These are phyloP conservation scores for Coemansia interrupta DNA, from an alignment of 192 early-diverging fungal genomes.

Conservation along the genomic window DNA sequence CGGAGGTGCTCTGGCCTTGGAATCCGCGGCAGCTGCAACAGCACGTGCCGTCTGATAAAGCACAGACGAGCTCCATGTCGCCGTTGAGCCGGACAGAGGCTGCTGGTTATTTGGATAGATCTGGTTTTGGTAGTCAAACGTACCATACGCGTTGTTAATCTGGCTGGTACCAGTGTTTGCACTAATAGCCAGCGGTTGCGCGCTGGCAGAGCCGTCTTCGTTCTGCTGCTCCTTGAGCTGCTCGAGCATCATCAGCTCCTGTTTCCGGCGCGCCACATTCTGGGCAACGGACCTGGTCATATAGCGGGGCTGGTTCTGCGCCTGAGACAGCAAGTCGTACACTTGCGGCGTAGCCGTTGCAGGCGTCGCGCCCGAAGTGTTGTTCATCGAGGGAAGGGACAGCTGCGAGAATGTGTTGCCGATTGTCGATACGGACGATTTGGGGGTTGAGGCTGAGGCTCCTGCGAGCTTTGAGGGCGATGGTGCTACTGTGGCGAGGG, in stretches of 20 bases:
- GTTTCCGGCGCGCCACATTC: conserved; percentile 40
- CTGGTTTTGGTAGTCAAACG: conserved; percentile 20
- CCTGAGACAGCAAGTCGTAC: conserved; percentile 7
- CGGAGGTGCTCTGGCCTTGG: conserved; percentile 5
- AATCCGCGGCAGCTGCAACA: conserved; percentile 30
- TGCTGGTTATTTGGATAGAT: conserved; percentile 12
- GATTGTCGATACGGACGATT: conserved; percentile 21
- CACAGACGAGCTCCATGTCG: conserved; percentile 28
- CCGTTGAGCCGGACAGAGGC: conserved; percentile 15
- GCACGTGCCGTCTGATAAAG: conserved; percentile 50
- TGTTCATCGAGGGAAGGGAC: conserved; percentile 12
- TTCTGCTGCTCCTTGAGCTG: conserved; percentile 4
- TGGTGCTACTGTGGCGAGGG: conserved; percentile 18
- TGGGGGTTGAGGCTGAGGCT: conserved; percentile 25
- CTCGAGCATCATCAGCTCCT: conserved; percentile 20
- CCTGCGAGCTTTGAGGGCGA: conserved; percentile 13
- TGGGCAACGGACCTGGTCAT: conserved; percentile 51
- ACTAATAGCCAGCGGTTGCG: conserved; percentile 5
- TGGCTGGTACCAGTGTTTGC: conserved; percentile 5
- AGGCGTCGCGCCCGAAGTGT: conserved; percentile 1
- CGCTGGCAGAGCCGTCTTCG: neutral
- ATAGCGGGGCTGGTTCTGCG: conserved; percentile 38
- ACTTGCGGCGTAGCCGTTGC: conserved; percentile 2
- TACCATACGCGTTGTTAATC: conserved; percentile 21
- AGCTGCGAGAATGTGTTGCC: conserved; percentile 15